These are phyloP conservation scores for Porcisia hertigi DNA, from an alignment of 208 protist species.

Conservation along the genomic window DNA sequence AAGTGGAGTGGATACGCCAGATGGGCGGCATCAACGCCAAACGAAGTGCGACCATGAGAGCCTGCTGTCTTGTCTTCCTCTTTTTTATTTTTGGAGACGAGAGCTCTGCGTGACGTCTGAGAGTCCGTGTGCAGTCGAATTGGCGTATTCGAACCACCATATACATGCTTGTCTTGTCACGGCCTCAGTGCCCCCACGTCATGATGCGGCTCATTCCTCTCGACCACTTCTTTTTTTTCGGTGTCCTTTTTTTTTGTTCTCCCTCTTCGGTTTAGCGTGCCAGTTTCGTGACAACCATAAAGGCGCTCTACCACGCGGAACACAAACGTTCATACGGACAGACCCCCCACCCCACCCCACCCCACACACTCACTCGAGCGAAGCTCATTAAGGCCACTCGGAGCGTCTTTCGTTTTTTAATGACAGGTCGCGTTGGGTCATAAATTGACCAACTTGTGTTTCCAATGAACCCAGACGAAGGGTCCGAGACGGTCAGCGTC, in stretches of 20 bases:
- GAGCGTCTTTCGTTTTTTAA: background rate
- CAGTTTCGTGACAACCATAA: background rate
- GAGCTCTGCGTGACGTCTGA: background rate
- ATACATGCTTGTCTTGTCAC: background rate
- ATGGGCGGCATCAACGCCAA: background rate
- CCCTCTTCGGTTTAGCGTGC: background rate
- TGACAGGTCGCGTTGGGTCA: background rate
- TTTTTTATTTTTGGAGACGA: background rate
- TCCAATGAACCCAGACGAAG: constrained; percentile 15
- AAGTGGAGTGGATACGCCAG: background rate
- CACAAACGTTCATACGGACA: background rate
- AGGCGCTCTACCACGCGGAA: background rate
- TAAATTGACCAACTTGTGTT: background rate
- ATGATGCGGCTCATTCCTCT: background rate
- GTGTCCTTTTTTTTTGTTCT: too few species aligned
- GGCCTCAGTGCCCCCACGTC: background rate
- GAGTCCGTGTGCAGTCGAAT: background rate
- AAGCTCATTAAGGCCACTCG: background rate
- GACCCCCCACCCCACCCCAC: background rate
- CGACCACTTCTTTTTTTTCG: too few species aligned
- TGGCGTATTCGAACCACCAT: background rate
- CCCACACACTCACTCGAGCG: background rate
- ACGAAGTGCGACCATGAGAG: background rate
- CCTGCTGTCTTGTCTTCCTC: background rate
- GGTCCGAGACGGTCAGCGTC: constrained; percentile 22